A percentile compares a stretch with the other conserved stretches of the same genome.
Evolutionary conservation across 352 stramenopile genomes (phyloP).

Genomic region (Phytopythium sindhum): DNA sequence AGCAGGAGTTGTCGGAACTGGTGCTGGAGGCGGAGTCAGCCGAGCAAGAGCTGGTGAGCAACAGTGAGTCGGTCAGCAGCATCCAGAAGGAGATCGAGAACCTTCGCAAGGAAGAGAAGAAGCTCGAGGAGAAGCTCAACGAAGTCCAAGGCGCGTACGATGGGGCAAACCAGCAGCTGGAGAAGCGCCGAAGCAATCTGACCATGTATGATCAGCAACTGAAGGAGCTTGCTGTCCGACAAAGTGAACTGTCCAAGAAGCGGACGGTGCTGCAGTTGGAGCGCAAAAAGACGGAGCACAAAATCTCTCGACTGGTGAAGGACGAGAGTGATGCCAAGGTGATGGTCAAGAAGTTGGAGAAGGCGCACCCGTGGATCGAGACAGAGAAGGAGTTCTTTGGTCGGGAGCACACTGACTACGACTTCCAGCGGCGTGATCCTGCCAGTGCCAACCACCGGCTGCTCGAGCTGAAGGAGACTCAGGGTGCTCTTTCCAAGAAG

Average conservation of each 20-base stretch:
- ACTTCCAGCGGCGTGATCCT: conserved; percentile 93
- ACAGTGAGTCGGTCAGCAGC: conserved; percentile 40
- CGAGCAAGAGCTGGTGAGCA: conserved; percentile 56
- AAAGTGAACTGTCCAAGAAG: conserved; percentile 81
- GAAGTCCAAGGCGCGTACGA: conserved; percentile 65
- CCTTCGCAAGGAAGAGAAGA: conserved; percentile 67
- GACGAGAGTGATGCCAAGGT: conserved; percentile 89
- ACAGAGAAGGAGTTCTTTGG: conserved; percentile 97
- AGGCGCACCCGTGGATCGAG: conserved; percentile 97
- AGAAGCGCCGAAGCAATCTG: conserved; percentile 65
- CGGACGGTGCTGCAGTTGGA: conserved; percentile 90
- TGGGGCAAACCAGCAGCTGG: conserved; percentile 56
- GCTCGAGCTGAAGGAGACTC: conserved; percentile 90
- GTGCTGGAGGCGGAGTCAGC: conserved; percentile 73
- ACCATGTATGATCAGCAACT: conserved; percentile 90
- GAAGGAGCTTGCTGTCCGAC: conserved; percentile 80
- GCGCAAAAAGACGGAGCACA: conserved; percentile 93
- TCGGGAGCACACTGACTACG: conserved; percentile 95
- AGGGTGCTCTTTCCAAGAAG: conserved; percentile 94
- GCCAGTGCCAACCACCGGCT: conserved; percentile 84
- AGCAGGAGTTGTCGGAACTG: conserved; percentile 74
- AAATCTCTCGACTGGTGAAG: conserved; percentile 91
- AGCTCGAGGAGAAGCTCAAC: conserved; percentile 61
- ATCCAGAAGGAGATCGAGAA: conserved; percentile 61
- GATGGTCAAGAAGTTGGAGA: conserved; percentile 91